Conservation (phyloP, 164 flowering plant genomes). For the Echeveria elegans region DNA sequence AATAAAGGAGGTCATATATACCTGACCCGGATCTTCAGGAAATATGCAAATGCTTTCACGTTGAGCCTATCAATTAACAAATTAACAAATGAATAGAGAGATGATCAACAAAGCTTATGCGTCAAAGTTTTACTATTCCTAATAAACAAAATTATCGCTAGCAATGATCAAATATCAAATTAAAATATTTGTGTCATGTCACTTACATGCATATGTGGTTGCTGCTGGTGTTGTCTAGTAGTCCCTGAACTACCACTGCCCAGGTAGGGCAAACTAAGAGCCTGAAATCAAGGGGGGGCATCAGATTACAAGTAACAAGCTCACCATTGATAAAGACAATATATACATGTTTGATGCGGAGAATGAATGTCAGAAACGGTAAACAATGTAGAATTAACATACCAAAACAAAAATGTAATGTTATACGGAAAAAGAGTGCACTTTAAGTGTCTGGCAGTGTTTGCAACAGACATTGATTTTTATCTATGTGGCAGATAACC, state of each 20-base stretch:
- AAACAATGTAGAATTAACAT: background rate
- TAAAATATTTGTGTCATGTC: background rate
- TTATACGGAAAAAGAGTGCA: slow-evolving; percentile 15
- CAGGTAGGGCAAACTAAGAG: slow-evolving; percentile 80
- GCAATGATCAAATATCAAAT: no score
- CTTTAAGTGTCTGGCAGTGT: slow-evolving; percentile 1
- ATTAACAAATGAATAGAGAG: no score
- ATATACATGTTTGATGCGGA: background rate
- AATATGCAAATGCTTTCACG: slow-evolving; percentile 59
- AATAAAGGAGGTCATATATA: slow-evolving; percentile 14
- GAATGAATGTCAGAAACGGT: background rate
- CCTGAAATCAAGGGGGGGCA: slow-evolving; percentile 41
- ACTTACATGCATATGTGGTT: slow-evolving; percentile 4
- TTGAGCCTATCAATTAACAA: slow-evolving; percentile 27
- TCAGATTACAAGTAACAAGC: slow-evolving; percentile 3
- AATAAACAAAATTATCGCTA: no score
- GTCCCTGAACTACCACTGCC: slow-evolving; percentile 45
- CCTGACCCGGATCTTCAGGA: slow-evolving; percentile 82
- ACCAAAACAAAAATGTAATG: slow-evolving; percentile 15
- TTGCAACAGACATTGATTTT: slow-evolving; percentile 21
- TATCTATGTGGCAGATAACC: slow-evolving; percentile 8
- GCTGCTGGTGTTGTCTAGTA: slow-evolving; percentile 37
- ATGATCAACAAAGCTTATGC: no score
- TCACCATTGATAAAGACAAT: background rate
- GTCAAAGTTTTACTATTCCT: no score